Percentiles rank a stretch among this genome's conserved stretches.
These are phyloP conservation scores for Trichoderma gracile DNA, from an alignment of 2,329 filamentous ascomycete species.

Conservation along the genomic window DNA sequence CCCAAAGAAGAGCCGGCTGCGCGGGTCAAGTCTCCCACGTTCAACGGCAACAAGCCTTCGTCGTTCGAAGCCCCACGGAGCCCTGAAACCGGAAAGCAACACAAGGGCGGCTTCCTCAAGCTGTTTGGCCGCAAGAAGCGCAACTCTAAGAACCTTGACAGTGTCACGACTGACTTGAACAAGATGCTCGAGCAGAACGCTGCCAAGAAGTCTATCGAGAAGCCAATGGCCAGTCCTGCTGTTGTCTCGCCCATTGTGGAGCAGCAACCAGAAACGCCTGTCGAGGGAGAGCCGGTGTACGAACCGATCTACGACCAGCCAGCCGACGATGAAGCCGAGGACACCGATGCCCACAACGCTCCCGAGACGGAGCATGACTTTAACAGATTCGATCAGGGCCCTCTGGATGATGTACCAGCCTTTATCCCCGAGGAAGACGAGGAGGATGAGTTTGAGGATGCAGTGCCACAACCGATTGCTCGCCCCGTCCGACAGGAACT, in stretches of 20 bases:
- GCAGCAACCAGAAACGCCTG: neutral
- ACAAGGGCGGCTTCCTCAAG: slow-evolving; percentile 61
- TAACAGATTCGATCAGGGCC: slow-evolving; percentile 81
- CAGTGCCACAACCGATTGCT: slow-evolving; percentile 56
- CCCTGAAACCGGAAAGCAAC: slow-evolving; percentile 46
- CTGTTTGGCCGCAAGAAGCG: slow-evolving; percentile 66
- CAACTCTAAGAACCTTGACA: slow-evolving; percentile 57
- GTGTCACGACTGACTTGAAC: slow-evolving; percentile 53
- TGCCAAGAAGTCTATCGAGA: slow-evolving; percentile 20
- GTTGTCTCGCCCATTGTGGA: slow-evolving; percentile 23
- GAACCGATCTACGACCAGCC: slow-evolving; percentile 30
- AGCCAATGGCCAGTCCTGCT: slow-evolving; percentile 31
- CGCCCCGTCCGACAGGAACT: slow-evolving; percentile 33
- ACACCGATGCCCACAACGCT: slow-evolving; percentile 60
- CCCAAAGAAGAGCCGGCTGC: slow-evolving; percentile 30
- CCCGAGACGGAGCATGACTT: slow-evolving; percentile 62
- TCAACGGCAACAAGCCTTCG: slow-evolving; percentile 26
- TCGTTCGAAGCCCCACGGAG: slow-evolving; percentile 14
- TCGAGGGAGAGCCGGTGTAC: slow-evolving; percentile 15
- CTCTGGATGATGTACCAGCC: slow-evolving; percentile 80
- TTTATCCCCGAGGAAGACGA: slow-evolving; percentile 66
- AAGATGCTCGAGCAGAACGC: slow-evolving; percentile 49
- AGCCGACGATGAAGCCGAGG: slow-evolving; percentile 48
- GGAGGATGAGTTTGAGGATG: slow-evolving; percentile 41
- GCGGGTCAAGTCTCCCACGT: slow-evolving; percentile 10